Base-by-base conservation (phyloP, 768 basidiomycete species). In the Kwoniella pini region DNA sequence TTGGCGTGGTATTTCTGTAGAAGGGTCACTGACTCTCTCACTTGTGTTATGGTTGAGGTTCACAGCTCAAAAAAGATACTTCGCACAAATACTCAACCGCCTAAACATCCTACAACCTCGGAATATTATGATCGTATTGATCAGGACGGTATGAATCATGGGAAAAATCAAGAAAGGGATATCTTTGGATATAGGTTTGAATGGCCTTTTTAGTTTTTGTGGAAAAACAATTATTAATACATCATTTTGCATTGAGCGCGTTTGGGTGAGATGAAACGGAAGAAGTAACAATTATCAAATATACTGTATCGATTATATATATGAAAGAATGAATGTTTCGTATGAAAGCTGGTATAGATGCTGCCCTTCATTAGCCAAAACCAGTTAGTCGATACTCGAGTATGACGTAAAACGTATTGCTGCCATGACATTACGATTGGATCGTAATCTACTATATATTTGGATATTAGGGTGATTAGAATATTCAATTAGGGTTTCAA, bases 161-260 rank as follows among this genome's bases (percentile, higher is more conserved):
- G 45, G 11, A 50, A n/a, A 12, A 22, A 54, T 7, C 49, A 50
- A 7, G 30, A 56, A 17, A 33, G 53, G 19, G 56, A 59, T 46
- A 42, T 58, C 12, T 62, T 62, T 39, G 56, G 60, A 15, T 66
- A 62, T 19, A 61, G 60, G 44, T 66, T 62, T 26, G 60, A 62
- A 50, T 66, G 65, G 61, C 65, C 61, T 42, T 60, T 58, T 51
- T 66, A 44, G 28, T 53, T 33, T 31, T 52, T 10, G 11, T 11
- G 11, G n/a, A 42, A 12, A 22, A 39, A 42, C 40, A 42, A 42
- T 19, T 6, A 42, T 19, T 9, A 42, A 42, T 19, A 12, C 11
- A 42, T 13, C 40, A 42, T 42, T 42, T 30, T 49, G 27, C 48
- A 30, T 49, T 13, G 44, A 27, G 48, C 40, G 19, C 15, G n/a